A percentile compares a stretch with the other conserved stretches of the same genome.
Evolutionary conservation across 805 yeast genomes (phyloP).

Genomic region (Sugiyamaella chiloensis): DNA sequence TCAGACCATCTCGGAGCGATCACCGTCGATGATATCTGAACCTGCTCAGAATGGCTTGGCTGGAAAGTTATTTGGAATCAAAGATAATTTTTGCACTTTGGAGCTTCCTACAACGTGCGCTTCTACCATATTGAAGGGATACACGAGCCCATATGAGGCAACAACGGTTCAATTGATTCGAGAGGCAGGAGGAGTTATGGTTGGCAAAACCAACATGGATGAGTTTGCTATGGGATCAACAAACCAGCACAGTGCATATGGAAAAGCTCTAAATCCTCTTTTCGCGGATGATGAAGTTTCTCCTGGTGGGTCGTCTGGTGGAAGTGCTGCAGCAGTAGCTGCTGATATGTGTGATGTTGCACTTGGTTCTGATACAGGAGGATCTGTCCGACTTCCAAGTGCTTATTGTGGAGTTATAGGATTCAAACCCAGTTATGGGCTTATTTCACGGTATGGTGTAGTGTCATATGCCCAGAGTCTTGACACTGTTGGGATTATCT

Average conservation of each 20-base stretch:
- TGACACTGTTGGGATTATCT: constrained; percentile 87
- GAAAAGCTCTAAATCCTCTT: constrained; percentile 40
- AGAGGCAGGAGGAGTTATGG: constrained; percentile 45
- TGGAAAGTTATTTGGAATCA: constrained; percentile 49
- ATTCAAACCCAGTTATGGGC: constrained; percentile 91
- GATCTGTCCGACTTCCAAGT: constrained; percentile 90
- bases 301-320: constrained; percentile 95
- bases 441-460: constrained; percentile 89
- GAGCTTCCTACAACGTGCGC: constrained; percentile 75
- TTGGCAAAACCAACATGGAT: constrained; percentile 90
- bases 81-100: constrained; percentile 76
- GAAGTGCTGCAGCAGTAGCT: constrained; percentile 90
- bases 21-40: too few species aligned
- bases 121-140: constrained; percentile 56
- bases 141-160: constrained; percentile 76
- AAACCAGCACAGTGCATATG: constrained; percentile 35
- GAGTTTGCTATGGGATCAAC: constrained; percentile 94
- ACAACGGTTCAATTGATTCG: constrained; percentile 61
- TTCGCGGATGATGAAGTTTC: constrained; percentile 40
- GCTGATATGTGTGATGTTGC: constrained; percentile 67
- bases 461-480: constrained; percentile 89
- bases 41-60: constrained; percentile 19
- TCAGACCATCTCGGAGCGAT: neutral
- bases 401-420: constrained; percentile 82
- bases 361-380: constrained; percentile 96